These are phyloP conservation scores for Penicillium sp. DNA, from an alignment of 2,329 filamentous ascomycete genomes.

Conservation along the genomic window DNA sequence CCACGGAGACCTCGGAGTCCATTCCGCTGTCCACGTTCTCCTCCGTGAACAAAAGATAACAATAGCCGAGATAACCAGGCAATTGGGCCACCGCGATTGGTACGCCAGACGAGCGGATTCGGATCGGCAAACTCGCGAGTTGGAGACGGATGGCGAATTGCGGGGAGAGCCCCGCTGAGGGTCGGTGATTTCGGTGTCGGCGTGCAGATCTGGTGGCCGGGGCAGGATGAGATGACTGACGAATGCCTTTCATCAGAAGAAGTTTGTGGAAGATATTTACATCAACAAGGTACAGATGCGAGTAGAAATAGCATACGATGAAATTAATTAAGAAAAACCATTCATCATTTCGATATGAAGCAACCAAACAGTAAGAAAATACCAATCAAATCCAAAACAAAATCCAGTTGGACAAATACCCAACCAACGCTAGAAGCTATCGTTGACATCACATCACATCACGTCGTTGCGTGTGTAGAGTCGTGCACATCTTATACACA, in stretches of 20 bases:
- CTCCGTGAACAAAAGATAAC: not conserved
- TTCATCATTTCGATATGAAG: not conserved
- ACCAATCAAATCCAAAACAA: not conserved
- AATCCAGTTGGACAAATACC: not conserved
- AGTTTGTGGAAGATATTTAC: not conserved
- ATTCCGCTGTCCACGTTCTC: not conserved
- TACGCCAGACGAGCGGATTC: not conserved
- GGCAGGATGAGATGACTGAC: not conserved
- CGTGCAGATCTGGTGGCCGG: not conserved
- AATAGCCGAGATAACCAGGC: not conserved
- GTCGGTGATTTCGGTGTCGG: not conserved
- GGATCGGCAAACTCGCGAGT: not conserved
- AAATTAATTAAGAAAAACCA: not conserved
- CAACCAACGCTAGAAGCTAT: conserved; percentile 19
- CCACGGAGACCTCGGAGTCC: not conserved
- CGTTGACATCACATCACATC: conserved; percentile 21
- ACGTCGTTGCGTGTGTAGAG: conserved; percentile 3
- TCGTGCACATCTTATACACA: conserved; percentile 26
- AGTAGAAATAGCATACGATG: not conserved
- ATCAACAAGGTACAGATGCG: not conserved
- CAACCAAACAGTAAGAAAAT: not conserved
- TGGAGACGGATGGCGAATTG: not conserved
- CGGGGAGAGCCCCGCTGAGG: not conserved
- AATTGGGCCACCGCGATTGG: not conserved
- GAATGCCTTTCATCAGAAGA: too few species aligned